Evolutionary conservation across 1,284 basidiomycete species (phyloP).

Genomic region (Volvariella volvacea): DNA sequence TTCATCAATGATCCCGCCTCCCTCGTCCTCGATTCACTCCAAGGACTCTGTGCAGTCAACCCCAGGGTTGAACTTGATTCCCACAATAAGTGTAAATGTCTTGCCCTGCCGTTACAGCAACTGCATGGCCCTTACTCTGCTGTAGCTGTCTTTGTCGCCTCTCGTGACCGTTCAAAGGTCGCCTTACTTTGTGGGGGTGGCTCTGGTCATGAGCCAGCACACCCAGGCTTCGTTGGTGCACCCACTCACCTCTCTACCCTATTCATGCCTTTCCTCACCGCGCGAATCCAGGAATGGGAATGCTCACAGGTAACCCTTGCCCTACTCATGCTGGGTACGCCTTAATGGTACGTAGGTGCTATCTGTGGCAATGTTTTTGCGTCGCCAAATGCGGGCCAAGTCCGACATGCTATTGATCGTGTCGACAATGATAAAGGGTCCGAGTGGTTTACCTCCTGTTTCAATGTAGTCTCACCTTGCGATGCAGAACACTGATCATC

Average conservation of each 20-base stretch:
- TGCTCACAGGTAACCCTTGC: slow-evolving; percentile 56
- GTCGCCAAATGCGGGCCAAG: slow-evolving; percentile 81
- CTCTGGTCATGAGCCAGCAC: slow-evolving; percentile 86
- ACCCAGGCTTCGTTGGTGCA: slow-evolving; percentile 75
- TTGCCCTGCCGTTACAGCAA: slow-evolving; percentile 1
- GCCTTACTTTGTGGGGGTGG: slow-evolving; percentile 86
- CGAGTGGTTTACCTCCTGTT: slow-evolving; percentile 11
- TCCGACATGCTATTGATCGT: slow-evolving; percentile 73
- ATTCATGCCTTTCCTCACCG: slow-evolving; percentile 8
- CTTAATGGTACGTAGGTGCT: slow-evolving; percentile 45
- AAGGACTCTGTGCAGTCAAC: slow-evolving; percentile 68
- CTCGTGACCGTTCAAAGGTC: slow-evolving; percentile 60
- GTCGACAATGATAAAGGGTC: slow-evolving; percentile 75
- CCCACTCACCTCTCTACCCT: background rate
- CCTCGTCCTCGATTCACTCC: slow-evolving; percentile 73
- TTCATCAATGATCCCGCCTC: slow-evolving; percentile 63
- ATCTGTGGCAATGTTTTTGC: slow-evolving; percentile 87
- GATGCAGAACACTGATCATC: slow-evolving; percentile 65
- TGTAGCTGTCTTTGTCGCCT: slow-evolving; percentile 57
- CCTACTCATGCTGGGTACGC: background rate
- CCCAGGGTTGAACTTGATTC: slow-evolving; percentile 64
- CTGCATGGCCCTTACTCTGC: slow-evolving; percentile 1
- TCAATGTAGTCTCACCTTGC: slow-evolving; percentile 5
- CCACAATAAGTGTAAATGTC: slow-evolving; percentile 49
- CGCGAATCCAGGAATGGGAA: slow-evolving; percentile 54